phyloP scores from a whole-genome alignment of 768 basidiomycete species.

The Auricularia sp. region DNA sequence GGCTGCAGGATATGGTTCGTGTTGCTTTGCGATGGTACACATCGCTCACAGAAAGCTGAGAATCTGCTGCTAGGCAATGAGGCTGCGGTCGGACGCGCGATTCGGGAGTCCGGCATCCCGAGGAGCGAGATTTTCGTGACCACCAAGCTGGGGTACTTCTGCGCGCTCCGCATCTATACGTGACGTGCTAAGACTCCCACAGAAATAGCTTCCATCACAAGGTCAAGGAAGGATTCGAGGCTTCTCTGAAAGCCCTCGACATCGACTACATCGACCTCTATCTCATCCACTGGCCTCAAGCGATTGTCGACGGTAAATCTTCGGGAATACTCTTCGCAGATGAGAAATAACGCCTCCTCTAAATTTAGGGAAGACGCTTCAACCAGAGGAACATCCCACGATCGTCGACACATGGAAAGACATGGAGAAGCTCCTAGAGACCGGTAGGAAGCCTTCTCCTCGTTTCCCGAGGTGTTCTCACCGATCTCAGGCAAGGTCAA shows the following conservation, averaged over 20 bases:
- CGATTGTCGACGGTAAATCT: constrained; percentile 36
- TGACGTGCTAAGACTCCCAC: no score
- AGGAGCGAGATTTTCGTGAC: constrained; percentile 9
- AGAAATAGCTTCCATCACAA: no score
- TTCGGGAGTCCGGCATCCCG: constrained; percentile 10
- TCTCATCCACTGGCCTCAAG: constrained; percentile 70
- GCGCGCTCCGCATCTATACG: no score
- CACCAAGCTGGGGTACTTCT: no score
- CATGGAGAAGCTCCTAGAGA: constrained; percentile 48
- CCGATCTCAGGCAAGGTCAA: constrained; percentile 58
- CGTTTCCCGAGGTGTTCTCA: constrained; percentile 13
- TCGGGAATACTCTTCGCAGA: neutral
- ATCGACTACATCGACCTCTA: constrained; percentile 41
- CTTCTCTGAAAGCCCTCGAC: constrained; percentile 30
- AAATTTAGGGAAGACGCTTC: constrained; percentile 9
- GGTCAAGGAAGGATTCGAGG: constrained; percentile 32
- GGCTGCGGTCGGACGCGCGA: constrained; percentile 17
- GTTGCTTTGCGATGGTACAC: neutral
- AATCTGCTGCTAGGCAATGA: constrained; percentile 9
- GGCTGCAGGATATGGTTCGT: constrained; percentile 45
- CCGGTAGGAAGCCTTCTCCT: neutral
- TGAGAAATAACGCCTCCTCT: neutral
- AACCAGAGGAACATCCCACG: constrained; percentile 18
- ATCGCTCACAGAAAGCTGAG: neutral
- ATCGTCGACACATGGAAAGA: constrained; percentile 63